phyloP scores from a whole-genome alignment of 2,329 filamentous ascomycete genomes.

The Penicillium sclerotigenum region DNA sequence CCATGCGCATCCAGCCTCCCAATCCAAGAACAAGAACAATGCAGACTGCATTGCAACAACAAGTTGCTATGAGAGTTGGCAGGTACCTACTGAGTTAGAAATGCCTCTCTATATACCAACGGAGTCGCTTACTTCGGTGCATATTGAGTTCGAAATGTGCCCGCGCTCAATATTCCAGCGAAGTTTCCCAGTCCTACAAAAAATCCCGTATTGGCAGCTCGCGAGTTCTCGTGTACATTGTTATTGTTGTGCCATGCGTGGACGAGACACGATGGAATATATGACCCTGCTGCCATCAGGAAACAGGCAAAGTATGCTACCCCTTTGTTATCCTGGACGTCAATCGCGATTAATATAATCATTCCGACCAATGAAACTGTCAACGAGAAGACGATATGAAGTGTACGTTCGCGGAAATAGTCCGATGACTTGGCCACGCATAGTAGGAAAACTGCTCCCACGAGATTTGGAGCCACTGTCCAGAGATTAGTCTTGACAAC shows the following conservation, averaged over 20 bases:
- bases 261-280: slow-evolving; percentile 49
- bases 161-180: slow-evolving; percentile 45
- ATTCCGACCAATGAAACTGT: slow-evolving; percentile 44
- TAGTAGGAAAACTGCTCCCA: slow-evolving; percentile 48
- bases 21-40: slow-evolving; percentile 41
- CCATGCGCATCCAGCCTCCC: slow-evolving; percentile 47
- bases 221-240: slow-evolving; percentile 50
- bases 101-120: too few relatives aligned
- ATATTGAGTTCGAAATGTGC: slow-evolving; percentile 49
- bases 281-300: slow-evolving; percentile 44
- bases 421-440: slow-evolving; percentile 47
- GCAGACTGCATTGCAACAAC: slow-evolving; percentile 43
- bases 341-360: slow-evolving; percentile 45
- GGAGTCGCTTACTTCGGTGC: slow-evolving; percentile 38
- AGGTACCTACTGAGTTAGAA: slow-evolving; percentile 34
- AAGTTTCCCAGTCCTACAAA: slow-evolving; percentile 51
- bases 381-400: slow-evolving; percentile 46
- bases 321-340: slow-evolving; percentile 42
- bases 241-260: slow-evolving; percentile 55
- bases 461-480: slow-evolving; percentile 50
- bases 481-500: slow-evolving; percentile 49
- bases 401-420: slow-evolving; percentile 45
- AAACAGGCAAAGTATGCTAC: slow-evolving; percentile 53
- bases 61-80: slow-evolving; percentile 47
- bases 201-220: slow-evolving; percentile 50